Evolutionary conservation across 305 asterid species (phyloP).

Genomic region (Stenogyne calaminthoides): DNA sequence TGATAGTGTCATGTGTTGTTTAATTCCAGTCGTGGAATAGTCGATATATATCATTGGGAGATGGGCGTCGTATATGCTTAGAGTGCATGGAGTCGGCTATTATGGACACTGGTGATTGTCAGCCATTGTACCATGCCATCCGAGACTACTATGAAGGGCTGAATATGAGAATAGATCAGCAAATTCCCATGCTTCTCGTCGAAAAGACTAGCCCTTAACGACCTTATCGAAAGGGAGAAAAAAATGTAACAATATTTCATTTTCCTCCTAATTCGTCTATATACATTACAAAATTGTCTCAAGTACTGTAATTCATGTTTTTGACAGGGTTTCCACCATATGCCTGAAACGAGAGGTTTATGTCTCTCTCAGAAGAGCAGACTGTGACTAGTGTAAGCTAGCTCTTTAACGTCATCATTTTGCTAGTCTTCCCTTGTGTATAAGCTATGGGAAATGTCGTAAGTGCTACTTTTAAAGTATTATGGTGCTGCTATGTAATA

Average conservation of each 20-base stretch:
- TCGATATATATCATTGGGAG: constrained; percentile 76
- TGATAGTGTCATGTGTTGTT: neutral
- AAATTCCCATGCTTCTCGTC: constrained; percentile 97
- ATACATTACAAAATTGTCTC: no score
- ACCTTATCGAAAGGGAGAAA: constrained; percentile 97
- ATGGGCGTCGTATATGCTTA: constrained; percentile 89
- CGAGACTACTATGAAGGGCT: constrained; percentile 95
- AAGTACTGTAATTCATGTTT: neutral
- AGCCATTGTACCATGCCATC: constrained; percentile 84
- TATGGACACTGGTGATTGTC: constrained; percentile 97
- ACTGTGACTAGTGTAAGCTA: constrained; percentile 87
- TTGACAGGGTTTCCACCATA: constrained; percentile 93
- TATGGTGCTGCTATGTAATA: no score
- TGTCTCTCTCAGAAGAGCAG: constrained; percentile 97
- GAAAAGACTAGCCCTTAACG: constrained; percentile 92
- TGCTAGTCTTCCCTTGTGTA: constrained; percentile 1
- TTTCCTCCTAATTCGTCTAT: neutral
- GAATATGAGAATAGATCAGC: constrained; percentile 90
- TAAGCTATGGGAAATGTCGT: no score
- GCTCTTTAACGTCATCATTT: constrained; percentile 3
- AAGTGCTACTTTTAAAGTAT: no score
- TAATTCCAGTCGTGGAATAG: constrained; percentile 62
- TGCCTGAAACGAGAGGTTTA: constrained; percentile 96
- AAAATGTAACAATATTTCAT: constrained; percentile 61
- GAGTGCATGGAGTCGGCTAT: constrained; percentile 97